These are phyloP conservation scores for Metarhizium anisopliae DNA, from an alignment of 2,329 filamentous ascomycete genomes.

Conservation along the genomic window DNA sequence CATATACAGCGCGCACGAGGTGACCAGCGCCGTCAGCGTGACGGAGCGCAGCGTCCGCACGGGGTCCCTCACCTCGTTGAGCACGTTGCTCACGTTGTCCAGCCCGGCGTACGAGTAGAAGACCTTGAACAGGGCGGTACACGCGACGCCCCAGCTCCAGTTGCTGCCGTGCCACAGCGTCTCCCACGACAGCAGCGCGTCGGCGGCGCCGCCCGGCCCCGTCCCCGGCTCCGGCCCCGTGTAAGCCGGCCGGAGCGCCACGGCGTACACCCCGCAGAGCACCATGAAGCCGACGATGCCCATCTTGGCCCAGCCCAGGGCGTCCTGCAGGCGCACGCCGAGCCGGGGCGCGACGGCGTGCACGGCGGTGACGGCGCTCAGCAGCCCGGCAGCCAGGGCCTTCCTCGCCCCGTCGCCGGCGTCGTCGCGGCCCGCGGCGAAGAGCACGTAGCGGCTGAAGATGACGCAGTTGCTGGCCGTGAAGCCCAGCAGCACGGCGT, in stretches of 20 bases:
- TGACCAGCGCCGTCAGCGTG: slow-evolving; percentile 43
- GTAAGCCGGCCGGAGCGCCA: slow-evolving; percentile 30
- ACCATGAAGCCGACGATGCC: slow-evolving; percentile 53
- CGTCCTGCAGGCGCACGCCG: slow-evolving; percentile 51
- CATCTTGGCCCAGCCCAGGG: slow-evolving; percentile 56
- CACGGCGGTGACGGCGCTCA: slow-evolving; percentile 47
- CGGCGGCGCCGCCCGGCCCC: slow-evolving; percentile 4
- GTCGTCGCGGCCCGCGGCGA: slow-evolving; percentile 31
- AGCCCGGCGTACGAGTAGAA: slow-evolving; percentile 62
- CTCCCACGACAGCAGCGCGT: slow-evolving; percentile 27
- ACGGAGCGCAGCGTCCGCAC: slow-evolving; percentile 3
- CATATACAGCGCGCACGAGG: slow-evolving; percentile 42
- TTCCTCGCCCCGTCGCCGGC: slow-evolving; percentile 44
- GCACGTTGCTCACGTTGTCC: slow-evolving; percentile 54
- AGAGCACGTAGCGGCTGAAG: slow-evolving; percentile 56
- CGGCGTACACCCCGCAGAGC: slow-evolving; percentile 49
- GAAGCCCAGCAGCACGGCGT: slow-evolving; percentile 56
- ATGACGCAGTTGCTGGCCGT: slow-evolving; percentile 63
- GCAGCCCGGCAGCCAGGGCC: slow-evolving; percentile 43
- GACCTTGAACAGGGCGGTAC: slow-evolving; percentile 59
- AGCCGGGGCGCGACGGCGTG: slow-evolving; percentile 49
- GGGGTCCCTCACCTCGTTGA: slow-evolving; percentile 5
- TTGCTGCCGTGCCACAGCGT: slow-evolving; percentile 53
- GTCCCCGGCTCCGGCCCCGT: slow-evolving; percentile 2
- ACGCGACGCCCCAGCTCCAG: slow-evolving; percentile 61